Percentiles rank a stretch among this genome's conserved stretches.
phyloP scores from a whole-genome alignment of 306 rosid species.

The Echinosophora koreensis region DNA sequence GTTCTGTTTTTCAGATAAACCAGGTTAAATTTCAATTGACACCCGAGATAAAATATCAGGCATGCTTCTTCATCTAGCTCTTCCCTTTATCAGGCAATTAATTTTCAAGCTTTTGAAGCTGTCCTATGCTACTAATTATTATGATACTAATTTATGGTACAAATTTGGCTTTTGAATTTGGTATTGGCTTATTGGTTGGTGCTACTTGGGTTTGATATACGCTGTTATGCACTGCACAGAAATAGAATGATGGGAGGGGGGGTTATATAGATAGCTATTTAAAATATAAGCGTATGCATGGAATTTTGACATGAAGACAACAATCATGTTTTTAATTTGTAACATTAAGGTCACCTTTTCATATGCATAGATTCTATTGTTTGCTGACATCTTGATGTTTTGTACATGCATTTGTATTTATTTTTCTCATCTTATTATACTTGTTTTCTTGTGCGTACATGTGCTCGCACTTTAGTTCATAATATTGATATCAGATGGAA shows the following conservation, averaged over 20 bases:
- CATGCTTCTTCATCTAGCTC: slow-evolving; percentile 48
- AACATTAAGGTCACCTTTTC: not conserved
- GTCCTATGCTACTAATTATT: slow-evolving; percentile 2
- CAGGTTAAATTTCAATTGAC: slow-evolving; percentile 93
- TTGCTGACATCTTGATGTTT: too few relatives aligned
- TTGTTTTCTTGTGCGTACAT: slow-evolving; percentile 2
- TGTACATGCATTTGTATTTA: slow-evolving; percentile 2
- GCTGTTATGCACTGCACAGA: slow-evolving; percentile 5
- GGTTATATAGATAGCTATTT: not conserved
- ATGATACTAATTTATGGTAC: slow-evolving; percentile 29
- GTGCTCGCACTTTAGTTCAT: slow-evolving; percentile 8
- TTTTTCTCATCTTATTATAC: slow-evolving; percentile 8
- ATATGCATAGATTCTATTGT: too few relatives aligned
- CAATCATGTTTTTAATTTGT: not conserved
- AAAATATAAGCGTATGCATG: not conserved
- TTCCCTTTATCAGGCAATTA: slow-evolving; percentile 27
- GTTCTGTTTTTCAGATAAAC: slow-evolving; percentile 71
- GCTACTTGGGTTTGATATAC: slow-evolving; percentile 16
- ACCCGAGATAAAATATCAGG: slow-evolving; percentile 96
- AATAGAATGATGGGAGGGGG: not conserved
- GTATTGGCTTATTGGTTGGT: slow-evolving; percentile 25
- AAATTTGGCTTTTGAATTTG: not conserved
- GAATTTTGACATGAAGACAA: not conserved
- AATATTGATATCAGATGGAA: slow-evolving; percentile 8
- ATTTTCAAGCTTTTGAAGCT: slow-evolving; percentile 27